These are phyloP conservation scores for Lyophyllum atratum DNA, from an alignment of 768 basidiomycete genomes.

Conservation along the genomic window DNA sequence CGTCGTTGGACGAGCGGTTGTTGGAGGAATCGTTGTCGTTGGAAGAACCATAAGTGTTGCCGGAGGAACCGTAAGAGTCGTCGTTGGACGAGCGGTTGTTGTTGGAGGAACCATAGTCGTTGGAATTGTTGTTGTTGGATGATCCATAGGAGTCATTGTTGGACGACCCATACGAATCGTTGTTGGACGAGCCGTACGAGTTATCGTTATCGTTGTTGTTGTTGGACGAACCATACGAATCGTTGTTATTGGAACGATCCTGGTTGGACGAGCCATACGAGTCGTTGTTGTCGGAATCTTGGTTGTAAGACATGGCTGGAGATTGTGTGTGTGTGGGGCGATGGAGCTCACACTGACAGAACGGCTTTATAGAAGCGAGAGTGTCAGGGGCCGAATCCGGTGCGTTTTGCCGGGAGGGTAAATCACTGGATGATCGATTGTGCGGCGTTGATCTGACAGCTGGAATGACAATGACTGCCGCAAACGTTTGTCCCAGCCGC, in stretches of 20 bases:
- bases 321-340: not conserved
- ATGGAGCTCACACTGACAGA: not conserved
- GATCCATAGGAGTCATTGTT: conserved; percentile 19
- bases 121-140: conserved; percentile 6
- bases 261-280: conserved; percentile 22
- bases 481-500: no score
- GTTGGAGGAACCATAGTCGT: conserved; percentile 9
- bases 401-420: not conserved
- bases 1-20: conserved; percentile 14
- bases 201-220: conserved; percentile 15
- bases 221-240: conserved; percentile 22
- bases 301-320: conserved; percentile 24
- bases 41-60: conserved; percentile 16
- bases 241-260: conserved; percentile 17
- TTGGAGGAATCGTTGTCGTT: conserved; percentile 4
- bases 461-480: not conserved
- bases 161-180: conserved; percentile 11
- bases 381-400: not conserved
- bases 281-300: conserved; percentile 19
- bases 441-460: conserved; percentile 17
- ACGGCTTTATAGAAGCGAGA: not conserved
- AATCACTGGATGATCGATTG: conserved; percentile 1
- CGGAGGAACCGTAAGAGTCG: conserved; percentile 21
- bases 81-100: conserved; percentile 28
- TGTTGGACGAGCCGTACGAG: conserved; percentile 22